phyloP scores from a whole-genome alignment of 2,329 filamentous ascomycete genomes.

The Sclerotinia sclerotiorum region DNA sequence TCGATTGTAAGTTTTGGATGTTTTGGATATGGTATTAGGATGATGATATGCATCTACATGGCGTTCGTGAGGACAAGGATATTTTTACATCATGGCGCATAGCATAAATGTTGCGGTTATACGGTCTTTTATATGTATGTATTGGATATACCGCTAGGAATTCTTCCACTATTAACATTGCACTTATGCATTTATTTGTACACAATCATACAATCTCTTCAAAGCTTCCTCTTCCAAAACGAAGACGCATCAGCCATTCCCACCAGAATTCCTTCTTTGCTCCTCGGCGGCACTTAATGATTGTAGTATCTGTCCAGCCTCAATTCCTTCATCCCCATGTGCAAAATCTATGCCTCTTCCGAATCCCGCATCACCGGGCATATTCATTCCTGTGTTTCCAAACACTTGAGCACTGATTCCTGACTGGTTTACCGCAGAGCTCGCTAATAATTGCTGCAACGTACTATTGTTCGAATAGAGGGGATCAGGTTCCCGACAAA shows the following conservation, averaged over 20 bases:
- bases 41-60: background rate
- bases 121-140: background rate
- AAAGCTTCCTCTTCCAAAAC: background rate
- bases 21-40: background rate
- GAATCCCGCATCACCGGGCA: conserved; percentile 18
- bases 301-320: conserved; percentile 40
- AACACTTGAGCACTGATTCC: conserved; percentile 30
- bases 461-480: conserved; percentile 36
- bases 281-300: conserved; percentile 37
- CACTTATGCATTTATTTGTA: background rate
- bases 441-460: conserved; percentile 39
- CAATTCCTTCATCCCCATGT: conserved; percentile 39
- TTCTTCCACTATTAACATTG: background rate
- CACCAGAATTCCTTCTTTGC: conserved; percentile 22
- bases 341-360: conserved; percentile 21
- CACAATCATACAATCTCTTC: background rate
- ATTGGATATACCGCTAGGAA: background rate
- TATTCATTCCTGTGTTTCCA: conserved; percentile 24
- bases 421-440: conserved; percentile 34
- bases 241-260: conserved; percentile 5
- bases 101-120: background rate
- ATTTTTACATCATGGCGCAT: background rate
- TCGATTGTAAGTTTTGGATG: background rate
- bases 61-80: background rate
- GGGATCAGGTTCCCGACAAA: conserved; percentile 40